Conservation (phyloP, 1,284 basidiomycete species). For the Cystobasidium pallidum region DNA sequence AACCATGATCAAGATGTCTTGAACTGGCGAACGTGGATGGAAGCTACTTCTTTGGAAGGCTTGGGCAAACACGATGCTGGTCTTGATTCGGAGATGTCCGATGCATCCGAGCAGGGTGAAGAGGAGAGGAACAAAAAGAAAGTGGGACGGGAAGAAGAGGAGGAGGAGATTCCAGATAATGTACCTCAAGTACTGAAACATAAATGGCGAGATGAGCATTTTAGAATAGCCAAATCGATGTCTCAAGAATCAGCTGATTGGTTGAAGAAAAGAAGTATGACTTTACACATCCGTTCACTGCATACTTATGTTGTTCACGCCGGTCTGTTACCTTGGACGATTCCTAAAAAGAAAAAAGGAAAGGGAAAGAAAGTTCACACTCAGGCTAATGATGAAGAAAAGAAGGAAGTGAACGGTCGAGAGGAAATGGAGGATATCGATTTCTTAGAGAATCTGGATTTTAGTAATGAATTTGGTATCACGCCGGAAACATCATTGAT, state of each 20-base stretch:
- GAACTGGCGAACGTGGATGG: constrained; percentile 81
- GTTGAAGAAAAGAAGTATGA: constrained; percentile 69
- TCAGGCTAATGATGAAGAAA: constrained; percentile 13
- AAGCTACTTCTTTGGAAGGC: constrained; percentile 46
- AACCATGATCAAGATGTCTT: constrained; percentile 88
- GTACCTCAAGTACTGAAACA: constrained; percentile 29
- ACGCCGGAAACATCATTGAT: constrained; percentile 12
- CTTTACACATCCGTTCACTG: constrained; percentile 73
- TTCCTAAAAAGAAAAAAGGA: constrained; percentile 34
- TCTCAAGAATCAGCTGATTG: constrained; percentile 67
- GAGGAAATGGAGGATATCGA: constrained; percentile 1
- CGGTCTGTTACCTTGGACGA: constrained; percentile 67
- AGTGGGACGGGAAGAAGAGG: neutral
- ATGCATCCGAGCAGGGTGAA: neutral
- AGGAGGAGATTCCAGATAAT: constrained; percentile 44
- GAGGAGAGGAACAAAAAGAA: neutral
- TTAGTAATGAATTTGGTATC: constrained; percentile 19
- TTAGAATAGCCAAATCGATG: constrained; percentile 70
- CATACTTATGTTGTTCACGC: constrained; percentile 81
- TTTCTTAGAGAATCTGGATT: constrained; percentile 9
- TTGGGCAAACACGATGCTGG: neutral
- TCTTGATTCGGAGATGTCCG: neutral
- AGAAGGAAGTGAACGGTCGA: constrained; percentile 1
- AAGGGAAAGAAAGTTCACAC: constrained; percentile 29
- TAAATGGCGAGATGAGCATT: constrained; percentile 72